Base-by-base conservation (phyloP, 805 yeast genomes). In the Candida ortonii region DNA sequence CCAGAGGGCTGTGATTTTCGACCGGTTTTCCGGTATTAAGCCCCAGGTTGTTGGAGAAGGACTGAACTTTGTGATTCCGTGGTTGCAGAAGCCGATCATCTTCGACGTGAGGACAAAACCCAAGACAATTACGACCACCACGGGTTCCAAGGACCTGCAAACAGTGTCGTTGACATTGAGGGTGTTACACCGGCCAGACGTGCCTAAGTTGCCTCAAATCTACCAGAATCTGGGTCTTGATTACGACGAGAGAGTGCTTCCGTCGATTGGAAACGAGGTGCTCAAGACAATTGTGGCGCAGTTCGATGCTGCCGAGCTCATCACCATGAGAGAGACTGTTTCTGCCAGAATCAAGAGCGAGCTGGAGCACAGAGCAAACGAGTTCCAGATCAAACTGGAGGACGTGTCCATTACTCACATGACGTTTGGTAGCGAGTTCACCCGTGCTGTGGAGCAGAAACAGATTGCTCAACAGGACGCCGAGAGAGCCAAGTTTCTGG, bases 391-490 rank as follows among this genome's bases (percentile, higher is more conserved):
- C 57, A 83, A 74, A 57, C 74, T 93, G 49, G 98, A 93, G 64
- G 98, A 93, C 64, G 98, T 93, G 34, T 85, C 96, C 16, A 93
- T 93, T 49, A 93, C 98, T 11, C 98, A 93, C 65, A 81, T 93
- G 86, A 86, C 97, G 1, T 93, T 93, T 61, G 97, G 98, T 34
- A 76, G 73, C 46, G 98, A 93, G 59, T 93, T 93, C 70, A 93
- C 98, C 35, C 89, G 85, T 64, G 97, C 98, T 21, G 98, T 93
- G 41, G 98, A 93, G 67, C 95, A 86, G 67, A 93, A 93, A 62
- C 97, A 93, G 66, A 94, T 93, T 65, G 98, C 98, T 20, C 98
- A 93, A 68, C 98, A 93, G 66, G 98, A 93, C 59, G 97, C 98
- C 16, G 97, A 93, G 69, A 76, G 98, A 49, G 96, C 97, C 39